Conservation (phyloP, 2,329 filamentous ascomycete species). For the Cercospora citrullina region DNA sequence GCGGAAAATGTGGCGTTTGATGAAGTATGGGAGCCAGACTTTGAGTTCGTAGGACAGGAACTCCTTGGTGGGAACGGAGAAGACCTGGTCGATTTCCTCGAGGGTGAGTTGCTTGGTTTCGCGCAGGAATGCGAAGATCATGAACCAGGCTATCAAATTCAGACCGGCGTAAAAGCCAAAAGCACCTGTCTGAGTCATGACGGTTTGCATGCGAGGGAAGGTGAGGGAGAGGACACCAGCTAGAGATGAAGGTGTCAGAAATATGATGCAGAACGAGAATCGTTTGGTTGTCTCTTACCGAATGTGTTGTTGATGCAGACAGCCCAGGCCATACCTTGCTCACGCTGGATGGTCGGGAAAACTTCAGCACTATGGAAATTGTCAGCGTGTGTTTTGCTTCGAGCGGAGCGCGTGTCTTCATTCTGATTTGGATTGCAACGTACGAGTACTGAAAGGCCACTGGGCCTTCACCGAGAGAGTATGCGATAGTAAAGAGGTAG, state of each 20-base stretch:
- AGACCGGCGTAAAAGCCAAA: constrained; percentile 59
- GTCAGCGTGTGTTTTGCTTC: background rate
- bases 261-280: background rate
- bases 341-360: constrained; percentile 49
- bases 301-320: constrained; percentile 60
- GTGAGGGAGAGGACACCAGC: constrained; percentile 42
- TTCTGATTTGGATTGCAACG: background rate
- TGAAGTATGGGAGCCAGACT: constrained; percentile 45
- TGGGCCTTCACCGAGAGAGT: constrained; percentile 48
- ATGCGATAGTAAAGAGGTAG: constrained; percentile 56
- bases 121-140: constrained; percentile 49
- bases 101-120: constrained; percentile 53
- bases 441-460: constrained; percentile 45
- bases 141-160: constrained; percentile 57
- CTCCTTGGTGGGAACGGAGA: constrained; percentile 51
- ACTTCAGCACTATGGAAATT: constrained; percentile 42
- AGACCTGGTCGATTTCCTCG: constrained; percentile 54
- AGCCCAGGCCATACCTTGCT: constrained; percentile 51
- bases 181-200: constrained; percentile 55
- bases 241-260: constrained; percentile 41
- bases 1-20: constrained; percentile 44
- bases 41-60: constrained; percentile 44
- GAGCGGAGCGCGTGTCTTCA: background rate
- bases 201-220: constrained; percentile 51
- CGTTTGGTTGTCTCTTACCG: constrained; percentile 23